A percentile compares a stretch with the other conserved stretches of the same genome.
Conservation (phyloP, 305 asterid genomes). For the Withania somnifera region DNA sequence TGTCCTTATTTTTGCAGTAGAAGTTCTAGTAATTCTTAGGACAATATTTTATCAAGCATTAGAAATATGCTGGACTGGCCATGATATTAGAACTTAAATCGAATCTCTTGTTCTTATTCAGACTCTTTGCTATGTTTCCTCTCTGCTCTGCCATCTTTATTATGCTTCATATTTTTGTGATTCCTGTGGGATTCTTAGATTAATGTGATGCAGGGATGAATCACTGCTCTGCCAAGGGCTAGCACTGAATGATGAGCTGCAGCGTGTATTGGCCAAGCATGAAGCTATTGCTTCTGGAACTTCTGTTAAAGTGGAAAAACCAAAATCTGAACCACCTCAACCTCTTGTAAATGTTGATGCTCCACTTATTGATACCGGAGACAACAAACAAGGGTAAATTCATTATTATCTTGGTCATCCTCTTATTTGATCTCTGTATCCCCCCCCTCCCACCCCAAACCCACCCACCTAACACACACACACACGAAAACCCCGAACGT, state of each 20-base stretch:
- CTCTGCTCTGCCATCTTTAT: neutral
- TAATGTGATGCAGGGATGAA: slow-evolving; percentile 55
- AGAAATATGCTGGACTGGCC: neutral
- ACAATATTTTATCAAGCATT: neutral
- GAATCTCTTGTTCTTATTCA: neutral
- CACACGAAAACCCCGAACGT: too few species aligned
- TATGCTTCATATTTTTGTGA: neutral
- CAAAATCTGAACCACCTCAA: slow-evolving; percentile 42
- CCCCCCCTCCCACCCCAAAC: neutral
- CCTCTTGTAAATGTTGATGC: slow-evolving; percentile 57
- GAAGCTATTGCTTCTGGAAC: slow-evolving; percentile 75
- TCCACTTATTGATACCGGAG: slow-evolving; percentile 80
- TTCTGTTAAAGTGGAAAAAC: slow-evolving; percentile 38
- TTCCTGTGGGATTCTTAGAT: neutral
- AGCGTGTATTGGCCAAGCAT: slow-evolving; percentile 80
- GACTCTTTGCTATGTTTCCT: neutral
- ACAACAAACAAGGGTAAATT: slow-evolving; percentile 43
- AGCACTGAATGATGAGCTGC: slow-evolving; percentile 83
- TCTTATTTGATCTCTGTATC: neutral
- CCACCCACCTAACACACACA: too few species aligned
- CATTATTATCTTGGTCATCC: neutral
- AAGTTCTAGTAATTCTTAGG: neutral
- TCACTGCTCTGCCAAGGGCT: slow-evolving; percentile 83
- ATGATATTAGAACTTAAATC: neutral
- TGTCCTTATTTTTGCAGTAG: neutral